Evolutionary conservation across 345 rosid genomes (phyloP).

Genomic region (Arabidopsis suecica): DNA sequence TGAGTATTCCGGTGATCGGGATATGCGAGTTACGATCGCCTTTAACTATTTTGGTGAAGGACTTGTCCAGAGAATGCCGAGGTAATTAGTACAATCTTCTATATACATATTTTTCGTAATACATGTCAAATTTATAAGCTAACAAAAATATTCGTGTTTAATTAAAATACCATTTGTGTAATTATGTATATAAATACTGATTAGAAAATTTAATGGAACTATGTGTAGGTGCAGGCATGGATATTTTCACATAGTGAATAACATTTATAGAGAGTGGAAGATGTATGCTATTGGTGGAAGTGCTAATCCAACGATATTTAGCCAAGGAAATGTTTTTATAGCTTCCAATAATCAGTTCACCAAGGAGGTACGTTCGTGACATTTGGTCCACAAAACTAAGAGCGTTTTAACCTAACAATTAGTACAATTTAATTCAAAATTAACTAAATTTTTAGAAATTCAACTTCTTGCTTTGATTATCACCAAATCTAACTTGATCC

Average conservation of each 20-base stretch:
- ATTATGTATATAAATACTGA: background rate
- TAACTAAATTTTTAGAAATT: background rate
- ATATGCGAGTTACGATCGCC: slow-evolving; percentile 73
- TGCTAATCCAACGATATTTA: slow-evolving; percentile 74
- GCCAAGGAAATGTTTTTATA: slow-evolving; percentile 69
- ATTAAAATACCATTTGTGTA: background rate
- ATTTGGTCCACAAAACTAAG: background rate
- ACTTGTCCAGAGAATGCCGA: slow-evolving; percentile 73
- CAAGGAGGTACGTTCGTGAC: slow-evolving; percentile 58
- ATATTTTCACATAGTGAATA: slow-evolving; percentile 72
- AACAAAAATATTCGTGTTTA: no score
- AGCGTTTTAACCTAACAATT: slow-evolving; percentile 7
- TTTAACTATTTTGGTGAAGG: slow-evolving; percentile 75
- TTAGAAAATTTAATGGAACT: background rate
- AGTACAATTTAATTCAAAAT: background rate
- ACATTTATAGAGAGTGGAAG: slow-evolving; percentile 62
- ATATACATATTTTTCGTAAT: no score
- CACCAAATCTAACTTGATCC: no score
- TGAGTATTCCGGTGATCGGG: slow-evolving; percentile 55
- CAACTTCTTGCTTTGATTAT: no score
- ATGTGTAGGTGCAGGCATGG: slow-evolving; percentile 72
- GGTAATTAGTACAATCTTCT: slow-evolving; percentile 42
- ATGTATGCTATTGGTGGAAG: slow-evolving; percentile 80
- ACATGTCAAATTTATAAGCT: no score
- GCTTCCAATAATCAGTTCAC: slow-evolving; percentile 51